phyloP scores from a whole-genome alignment of 2,329 filamentous ascomycete species.

The Pyrenochaeta sp. region DNA sequence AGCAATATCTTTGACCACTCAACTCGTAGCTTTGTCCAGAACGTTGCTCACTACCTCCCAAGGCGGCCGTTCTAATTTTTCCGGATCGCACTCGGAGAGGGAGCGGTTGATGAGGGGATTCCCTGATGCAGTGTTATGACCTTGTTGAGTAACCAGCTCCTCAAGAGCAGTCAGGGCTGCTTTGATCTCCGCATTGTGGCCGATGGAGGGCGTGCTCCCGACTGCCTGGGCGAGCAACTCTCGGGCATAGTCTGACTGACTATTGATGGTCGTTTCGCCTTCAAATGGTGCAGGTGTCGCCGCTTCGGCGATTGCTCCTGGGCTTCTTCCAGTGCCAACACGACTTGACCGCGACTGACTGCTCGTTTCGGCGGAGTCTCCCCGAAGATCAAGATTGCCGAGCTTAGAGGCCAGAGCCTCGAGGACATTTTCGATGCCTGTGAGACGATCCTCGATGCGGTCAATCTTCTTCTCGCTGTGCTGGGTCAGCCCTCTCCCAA shows the following conservation, averaged over 20 bases:
- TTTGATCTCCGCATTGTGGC: constrained; percentile 44
- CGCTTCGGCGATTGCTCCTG: constrained; percentile 33
- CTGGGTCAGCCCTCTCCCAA: constrained; percentile 8
- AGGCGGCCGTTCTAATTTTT: constrained; percentile 42
- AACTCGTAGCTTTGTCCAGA: constrained; percentile 36
- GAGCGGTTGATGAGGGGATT: constrained; percentile 33
- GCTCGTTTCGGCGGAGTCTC: constrained; percentile 29
- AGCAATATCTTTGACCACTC: constrained; percentile 18
- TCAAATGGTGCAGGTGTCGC: constrained; percentile 52
- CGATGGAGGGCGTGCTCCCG: constrained; percentile 44
- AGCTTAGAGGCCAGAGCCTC: constrained; percentile 46
- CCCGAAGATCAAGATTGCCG: constrained; percentile 33
- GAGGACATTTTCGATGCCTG: constrained; percentile 57
- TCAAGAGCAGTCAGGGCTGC: constrained; percentile 43
- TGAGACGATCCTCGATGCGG: constrained; percentile 59
- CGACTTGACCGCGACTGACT: constrained; percentile 37
- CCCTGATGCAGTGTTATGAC: constrained; percentile 24
- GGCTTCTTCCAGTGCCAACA: constrained; percentile 19
- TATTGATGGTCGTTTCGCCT: constrained; percentile 59
- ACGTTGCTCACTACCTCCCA: constrained; percentile 37
- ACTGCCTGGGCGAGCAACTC: constrained; percentile 54
- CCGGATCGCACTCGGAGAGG: constrained; percentile 34
- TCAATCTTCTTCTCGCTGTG: constrained; percentile 63
- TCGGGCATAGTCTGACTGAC: constrained; percentile 59
- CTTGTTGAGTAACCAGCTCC: constrained; percentile 42